These are phyloP conservation scores for Leccinum longicurvipes DNA, from an alignment of 768 basidiomycete species.

Conservation along the genomic window DNA sequence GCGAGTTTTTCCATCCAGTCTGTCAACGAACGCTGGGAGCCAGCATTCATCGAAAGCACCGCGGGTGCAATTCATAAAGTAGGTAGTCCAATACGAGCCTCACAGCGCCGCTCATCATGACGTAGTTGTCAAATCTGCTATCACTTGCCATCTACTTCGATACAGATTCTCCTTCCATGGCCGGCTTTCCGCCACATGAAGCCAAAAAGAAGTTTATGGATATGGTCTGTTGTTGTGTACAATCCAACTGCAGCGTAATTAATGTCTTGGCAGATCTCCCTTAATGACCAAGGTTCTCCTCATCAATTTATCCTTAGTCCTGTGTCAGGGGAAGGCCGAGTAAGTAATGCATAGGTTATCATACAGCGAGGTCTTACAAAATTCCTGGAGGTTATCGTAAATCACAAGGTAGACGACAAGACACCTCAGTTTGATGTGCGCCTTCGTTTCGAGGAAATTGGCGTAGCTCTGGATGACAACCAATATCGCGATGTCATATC, in stretches of 20 bases:
- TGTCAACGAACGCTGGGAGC: constrained; percentile 82
- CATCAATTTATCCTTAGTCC: constrained; percentile 97
- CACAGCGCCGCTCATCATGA: constrained; percentile 3
- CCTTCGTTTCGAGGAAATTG: constrained; percentile 90
- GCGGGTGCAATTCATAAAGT: constrained; percentile 89
- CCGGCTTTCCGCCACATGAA: constrained; percentile 60
- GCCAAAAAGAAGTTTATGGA: constrained; percentile 69
- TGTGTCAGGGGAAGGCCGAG: constrained; percentile 91
- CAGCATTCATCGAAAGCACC: constrained; percentile 90
- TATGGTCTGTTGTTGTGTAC: constrained; percentile 45
- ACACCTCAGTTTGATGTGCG: constrained; percentile 86
- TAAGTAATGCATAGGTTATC: constrained; percentile 33
- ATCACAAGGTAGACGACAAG: constrained; percentile 67
- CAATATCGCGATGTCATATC: constrained; percentile 95
- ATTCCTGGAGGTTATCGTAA: constrained; percentile 66
- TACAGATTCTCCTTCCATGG: constrained; percentile 82
- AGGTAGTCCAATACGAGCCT: constrained; percentile 1
- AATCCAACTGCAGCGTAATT: constrained; percentile 4
- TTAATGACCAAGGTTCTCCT: constrained; percentile 36
- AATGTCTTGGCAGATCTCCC: constrained; percentile 44
- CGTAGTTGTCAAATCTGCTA: constrained; percentile 77
- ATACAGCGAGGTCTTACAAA: constrained; percentile 1
- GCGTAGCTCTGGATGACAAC: constrained; percentile 84
- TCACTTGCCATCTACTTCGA: constrained; percentile 94
- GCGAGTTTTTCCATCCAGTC: constrained; percentile 86